phyloP scores from a whole-genome alignment of 495 filamentous ascomycete species.

The Penicillium antarcticum region DNA sequence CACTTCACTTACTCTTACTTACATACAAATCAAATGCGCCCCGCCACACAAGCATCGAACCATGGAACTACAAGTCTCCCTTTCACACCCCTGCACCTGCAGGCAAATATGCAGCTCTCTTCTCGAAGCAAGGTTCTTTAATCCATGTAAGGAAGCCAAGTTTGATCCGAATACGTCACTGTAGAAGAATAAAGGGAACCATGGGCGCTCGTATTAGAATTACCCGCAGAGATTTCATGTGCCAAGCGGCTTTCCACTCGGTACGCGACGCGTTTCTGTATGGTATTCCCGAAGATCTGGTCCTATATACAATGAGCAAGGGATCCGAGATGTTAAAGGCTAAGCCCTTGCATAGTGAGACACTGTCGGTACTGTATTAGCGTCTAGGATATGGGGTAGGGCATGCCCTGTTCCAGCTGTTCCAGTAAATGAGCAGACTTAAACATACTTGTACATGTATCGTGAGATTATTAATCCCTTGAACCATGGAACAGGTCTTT shows the following conservation, averaged over 20 bases:
- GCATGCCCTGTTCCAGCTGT: constrained; percentile 1
- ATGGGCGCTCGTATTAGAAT: constrained; percentile 19
- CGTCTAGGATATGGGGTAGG: neutral
- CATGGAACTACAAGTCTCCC: constrained; percentile 1
- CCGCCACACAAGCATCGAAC: neutral
- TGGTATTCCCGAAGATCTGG: neutral
- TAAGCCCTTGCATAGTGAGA: constrained; percentile 7
- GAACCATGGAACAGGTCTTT: neutral
- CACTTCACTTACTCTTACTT: too few species aligned
- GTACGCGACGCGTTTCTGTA: constrained; percentile 9
- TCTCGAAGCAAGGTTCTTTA: constrained; percentile 26
- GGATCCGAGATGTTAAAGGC: constrained; percentile 1
- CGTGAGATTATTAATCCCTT: neutral
- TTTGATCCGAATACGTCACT: constrained; percentile 14
- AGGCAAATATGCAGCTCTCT: neutral
- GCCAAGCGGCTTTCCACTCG: neutral
- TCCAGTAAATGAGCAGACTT: neutral
- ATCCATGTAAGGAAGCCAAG: constrained; percentile 15
- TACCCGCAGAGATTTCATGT: constrained; percentile 11
- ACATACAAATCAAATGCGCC: neutral
- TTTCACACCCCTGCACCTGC: neutral
- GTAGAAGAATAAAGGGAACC: constrained; percentile 11
- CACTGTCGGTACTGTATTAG: neutral
- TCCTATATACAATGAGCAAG: neutral
- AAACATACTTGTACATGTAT: neutral